Base-by-base conservation (phyloP, 1,139 yeast species). In the Candida pseudocylindracea region DNA sequence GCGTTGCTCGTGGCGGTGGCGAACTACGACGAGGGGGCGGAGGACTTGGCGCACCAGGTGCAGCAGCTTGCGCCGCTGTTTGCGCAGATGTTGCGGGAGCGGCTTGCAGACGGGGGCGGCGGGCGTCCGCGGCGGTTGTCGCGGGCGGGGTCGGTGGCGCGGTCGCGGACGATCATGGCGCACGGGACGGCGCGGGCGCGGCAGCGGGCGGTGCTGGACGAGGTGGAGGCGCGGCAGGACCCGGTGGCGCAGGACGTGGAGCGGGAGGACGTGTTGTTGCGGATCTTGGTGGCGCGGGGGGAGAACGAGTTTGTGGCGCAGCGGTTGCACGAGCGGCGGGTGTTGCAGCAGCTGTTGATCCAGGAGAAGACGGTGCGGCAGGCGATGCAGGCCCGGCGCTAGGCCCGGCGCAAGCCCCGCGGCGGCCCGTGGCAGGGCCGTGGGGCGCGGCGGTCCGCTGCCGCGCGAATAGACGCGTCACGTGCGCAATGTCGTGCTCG, bases 131-230 rank as follows among this genome's bases (percentile, higher is more conserved):
- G 44, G 59, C 31, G 20, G 20, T 15, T 15, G 20, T 15, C 20
- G 20, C 52, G 70, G 32, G 60, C 68, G 1, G 72, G 69, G 10
- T 60, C 76, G 25, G 47, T 76, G 33, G 71, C 71, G 26, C 54
- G 92, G 34, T 62, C 62, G 33, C 67, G 70, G 38, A 76, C 92
- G 0, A 72, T 76, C 26, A 53, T 63, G 55, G 88, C 85, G 0
- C 76, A 74, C 45, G 75, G 85, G 4, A 73, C 85, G 25, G 62
- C 69, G 4, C 60, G 57, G 31, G 64, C 71, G 2, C 58, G 85
- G 41, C 65, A 61, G 13, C 54, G 57, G 37, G 73, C 72, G 10
- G 58, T 55, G 29, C 50, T 57, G 34, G 71, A 68, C 29, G 59
- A 63, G 1, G 53, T 58, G 24, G 66, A 60, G 30, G 70, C 72